Percentiles rank a stretch among this genome's conserved stretches.
Conservation (phyloP, 73 alveolate genomes). For the Tetrahymena thermophila region DNA sequence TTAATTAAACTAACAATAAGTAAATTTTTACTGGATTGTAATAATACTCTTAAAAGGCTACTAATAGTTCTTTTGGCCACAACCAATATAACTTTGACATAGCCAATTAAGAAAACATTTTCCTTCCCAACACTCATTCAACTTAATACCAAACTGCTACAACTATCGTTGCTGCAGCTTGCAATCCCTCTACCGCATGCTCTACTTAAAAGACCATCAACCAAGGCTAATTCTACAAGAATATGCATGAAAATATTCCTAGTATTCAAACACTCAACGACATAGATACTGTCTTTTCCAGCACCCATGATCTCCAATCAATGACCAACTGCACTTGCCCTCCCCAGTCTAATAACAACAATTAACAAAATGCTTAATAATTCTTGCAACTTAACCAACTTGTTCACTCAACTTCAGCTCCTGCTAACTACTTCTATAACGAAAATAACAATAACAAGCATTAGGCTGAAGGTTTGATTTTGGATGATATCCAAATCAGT, state of each 20-base stretch:
- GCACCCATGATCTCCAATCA: neutral
- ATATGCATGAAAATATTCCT: neutral
- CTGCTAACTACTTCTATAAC: neutral
- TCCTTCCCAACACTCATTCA: neutral
- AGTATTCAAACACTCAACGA: neutral
- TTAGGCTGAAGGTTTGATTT: neutral
- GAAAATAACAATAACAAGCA: neutral
- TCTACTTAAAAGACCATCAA: neutral
- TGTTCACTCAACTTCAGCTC: neutral
- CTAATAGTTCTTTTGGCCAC: neutral
- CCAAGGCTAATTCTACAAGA: neutral
- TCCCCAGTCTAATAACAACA: neutral
- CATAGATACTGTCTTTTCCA: neutral
- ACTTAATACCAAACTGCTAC: neutral
- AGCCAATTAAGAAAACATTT: neutral
- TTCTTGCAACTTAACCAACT: neutral
- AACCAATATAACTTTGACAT: neutral
- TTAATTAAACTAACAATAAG: neutral
- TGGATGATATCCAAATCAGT: neutral
- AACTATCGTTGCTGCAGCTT: neutral
- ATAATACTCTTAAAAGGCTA: neutral
- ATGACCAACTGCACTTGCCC: neutral
- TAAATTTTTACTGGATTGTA: neutral
- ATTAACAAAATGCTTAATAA: neutral
- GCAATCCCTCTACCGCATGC: neutral